Conservation (phyloP, 305 asterid species). For the Salvia sclarea region DNA sequence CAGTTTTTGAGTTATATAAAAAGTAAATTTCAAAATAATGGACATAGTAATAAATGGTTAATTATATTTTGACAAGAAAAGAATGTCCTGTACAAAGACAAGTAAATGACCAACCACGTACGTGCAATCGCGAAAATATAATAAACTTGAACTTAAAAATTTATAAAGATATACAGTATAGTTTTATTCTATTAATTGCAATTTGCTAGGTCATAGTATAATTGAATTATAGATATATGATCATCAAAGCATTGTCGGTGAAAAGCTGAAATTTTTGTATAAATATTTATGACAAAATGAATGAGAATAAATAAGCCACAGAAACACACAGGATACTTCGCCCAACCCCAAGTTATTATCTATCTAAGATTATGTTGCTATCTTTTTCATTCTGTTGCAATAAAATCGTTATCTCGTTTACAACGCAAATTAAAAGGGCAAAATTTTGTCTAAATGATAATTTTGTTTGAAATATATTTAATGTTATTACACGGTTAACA, state of each 20-base stretch:
- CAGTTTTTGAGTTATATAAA: no score
- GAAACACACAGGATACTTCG: not conserved
- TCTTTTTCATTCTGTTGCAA: not conserved
- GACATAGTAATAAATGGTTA: not conserved
- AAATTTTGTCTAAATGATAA: no score
- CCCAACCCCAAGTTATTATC: not conserved
- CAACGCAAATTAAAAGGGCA: no score
- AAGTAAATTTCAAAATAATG: not conserved
- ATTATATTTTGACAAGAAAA: not conserved
- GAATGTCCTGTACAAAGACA: not conserved
- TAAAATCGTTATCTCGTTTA: not conserved
- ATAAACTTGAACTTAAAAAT: not conserved
- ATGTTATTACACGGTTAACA: no score
- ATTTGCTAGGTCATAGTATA: not conserved
- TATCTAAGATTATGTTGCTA: not conserved
- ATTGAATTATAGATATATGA: not conserved
- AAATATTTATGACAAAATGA: not conserved
- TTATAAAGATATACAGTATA: not conserved
- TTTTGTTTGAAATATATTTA: no score
- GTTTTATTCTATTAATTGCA: not conserved
- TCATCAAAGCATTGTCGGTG: not conserved
- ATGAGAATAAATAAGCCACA: slow-evolving; percentile 6
- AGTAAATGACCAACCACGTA: not conserved
- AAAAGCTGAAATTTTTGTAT: not conserved
- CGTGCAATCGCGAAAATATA: not conserved